phyloP scores from a whole-genome alignment of 73 alveolate genomes.

The Paramecium sexaurelia region DNA sequence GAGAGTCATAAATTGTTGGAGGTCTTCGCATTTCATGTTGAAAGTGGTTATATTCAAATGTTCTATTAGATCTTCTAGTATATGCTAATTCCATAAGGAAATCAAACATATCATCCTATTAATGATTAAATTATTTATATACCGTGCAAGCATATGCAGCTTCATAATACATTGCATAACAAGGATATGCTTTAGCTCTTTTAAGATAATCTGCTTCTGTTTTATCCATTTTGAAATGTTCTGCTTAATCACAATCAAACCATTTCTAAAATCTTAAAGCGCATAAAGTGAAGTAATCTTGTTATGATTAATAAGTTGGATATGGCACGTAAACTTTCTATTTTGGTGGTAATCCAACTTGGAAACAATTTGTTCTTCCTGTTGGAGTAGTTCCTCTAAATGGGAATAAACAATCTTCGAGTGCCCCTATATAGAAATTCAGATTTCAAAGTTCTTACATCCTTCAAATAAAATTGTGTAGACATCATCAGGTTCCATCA shows the following conservation, averaged over 20 bases:
- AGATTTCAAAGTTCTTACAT: slow-evolving; percentile 46
- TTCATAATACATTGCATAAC: slow-evolving; percentile 64
- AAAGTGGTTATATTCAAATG: slow-evolving; percentile 63
- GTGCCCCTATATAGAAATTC: slow-evolving; percentile 60
- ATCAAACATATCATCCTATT: slow-evolving; percentile 71
- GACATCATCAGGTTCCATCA: slow-evolving; percentile 69
- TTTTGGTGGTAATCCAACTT: slow-evolving; percentile 66
- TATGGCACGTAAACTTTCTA: slow-evolving; percentile 63
- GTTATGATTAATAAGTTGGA: slow-evolving; percentile 56
- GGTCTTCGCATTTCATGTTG: slow-evolving; percentile 62
- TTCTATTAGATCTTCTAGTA: slow-evolving; percentile 67
- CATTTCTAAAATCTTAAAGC: slow-evolving; percentile 67
- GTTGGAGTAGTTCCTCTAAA: slow-evolving; percentile 68
- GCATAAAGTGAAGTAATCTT: slow-evolving; percentile 66
- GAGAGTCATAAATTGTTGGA: slow-evolving; percentile 67
- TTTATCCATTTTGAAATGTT: slow-evolving; percentile 58
- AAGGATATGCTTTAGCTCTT: slow-evolving; percentile 62
- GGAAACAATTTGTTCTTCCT: slow-evolving; percentile 65
- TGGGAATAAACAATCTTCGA: slow-evolving; percentile 66
- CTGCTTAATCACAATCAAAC: slow-evolving; percentile 69
- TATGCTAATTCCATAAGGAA: slow-evolving; percentile 71
- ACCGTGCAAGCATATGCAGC: slow-evolving; percentile 69
- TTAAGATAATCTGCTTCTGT: slow-evolving; percentile 53
- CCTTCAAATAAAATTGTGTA: slow-evolving; percentile 67
- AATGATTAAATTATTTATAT: neutral